Evolutionary conservation across 129 eudicot species (phyloP).

Genomic region (Artemisia tridentata): DNA sequence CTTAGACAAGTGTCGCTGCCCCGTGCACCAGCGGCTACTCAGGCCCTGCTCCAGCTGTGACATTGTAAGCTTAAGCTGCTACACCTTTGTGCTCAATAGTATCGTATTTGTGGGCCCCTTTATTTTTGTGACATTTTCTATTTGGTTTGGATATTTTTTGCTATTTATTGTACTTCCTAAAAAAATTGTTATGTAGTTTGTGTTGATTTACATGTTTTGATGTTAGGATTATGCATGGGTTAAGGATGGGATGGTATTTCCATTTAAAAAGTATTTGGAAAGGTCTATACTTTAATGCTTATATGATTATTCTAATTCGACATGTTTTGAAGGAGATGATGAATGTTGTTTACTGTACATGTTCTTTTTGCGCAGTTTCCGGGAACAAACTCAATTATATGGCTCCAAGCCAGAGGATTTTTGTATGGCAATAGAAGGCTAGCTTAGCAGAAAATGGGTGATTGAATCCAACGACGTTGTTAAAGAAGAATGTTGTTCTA

Average conservation of each 20-base stretch:
- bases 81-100: no score
- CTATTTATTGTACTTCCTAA: no score
- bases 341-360: neutral
- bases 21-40: no score
- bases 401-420: slow-evolving; percentile 81
- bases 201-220: slow-evolving; percentile 6
- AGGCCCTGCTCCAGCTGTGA: no score
- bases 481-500: slow-evolving; percentile 23
- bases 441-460: slow-evolving; percentile 56
- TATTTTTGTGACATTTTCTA: no score
- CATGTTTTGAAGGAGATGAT: no score
- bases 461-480: slow-evolving; percentile 25
- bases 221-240: slow-evolving; percentile 93
- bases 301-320: neutral
- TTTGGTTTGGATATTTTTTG: no score
- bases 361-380: slow-evolving; percentile 49
- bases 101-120: no score
- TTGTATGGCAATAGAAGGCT: slow-evolving; percentile 79
- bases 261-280: slow-evolving; percentile 68
- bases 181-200: no score
- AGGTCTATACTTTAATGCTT: slow-evolving; percentile 39
- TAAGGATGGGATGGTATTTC: slow-evolving; percentile 81
- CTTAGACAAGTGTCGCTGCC: no score
- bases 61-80: no score
- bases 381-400: slow-evolving; percentile 75